Conservation (phyloP, 2,329 filamentous ascomycete species). For the Rhynchosporium graminicola region DNA sequence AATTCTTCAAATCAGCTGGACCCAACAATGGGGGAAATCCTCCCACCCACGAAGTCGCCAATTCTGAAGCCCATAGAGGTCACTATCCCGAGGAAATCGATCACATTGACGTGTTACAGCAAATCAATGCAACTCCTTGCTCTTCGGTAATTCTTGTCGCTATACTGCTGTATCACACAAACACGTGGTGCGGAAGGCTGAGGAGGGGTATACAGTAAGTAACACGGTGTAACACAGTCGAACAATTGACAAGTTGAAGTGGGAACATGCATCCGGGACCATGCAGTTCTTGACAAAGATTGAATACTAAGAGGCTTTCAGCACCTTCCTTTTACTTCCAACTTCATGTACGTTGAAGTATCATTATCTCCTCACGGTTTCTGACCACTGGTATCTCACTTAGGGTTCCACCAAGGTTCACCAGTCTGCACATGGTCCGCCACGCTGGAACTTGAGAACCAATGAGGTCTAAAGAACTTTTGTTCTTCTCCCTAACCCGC, state of each 20-base stretch:
- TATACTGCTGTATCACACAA: background rate
- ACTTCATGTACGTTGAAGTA: background rate
- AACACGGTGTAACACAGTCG: background rate
- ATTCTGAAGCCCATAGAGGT: background rate
- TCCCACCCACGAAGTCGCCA: background rate
- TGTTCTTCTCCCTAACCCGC: background rate
- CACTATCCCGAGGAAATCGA: background rate
- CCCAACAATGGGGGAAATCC: background rate
- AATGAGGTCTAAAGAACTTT: constrained; percentile 1
- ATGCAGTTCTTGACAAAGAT: constrained; percentile 4
- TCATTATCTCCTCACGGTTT: constrained; percentile 2
- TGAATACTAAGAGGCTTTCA: background rate
- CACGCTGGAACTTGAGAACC: background rate
- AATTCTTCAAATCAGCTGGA: background rate
- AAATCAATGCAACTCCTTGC: background rate
- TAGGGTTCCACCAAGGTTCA: constrained; percentile 6
- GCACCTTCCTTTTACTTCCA: background rate
- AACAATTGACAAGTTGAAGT: background rate
- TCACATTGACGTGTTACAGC: background rate
- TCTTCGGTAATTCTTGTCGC: background rate
- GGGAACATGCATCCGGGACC: background rate
- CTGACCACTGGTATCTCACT: constrained; percentile 4
- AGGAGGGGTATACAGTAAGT: background rate
- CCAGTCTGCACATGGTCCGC: constrained; percentile 7
- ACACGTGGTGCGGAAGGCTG: constrained; percentile 4